Base-by-base conservation (phyloP, 176 grass and related monocot genomes). In the Carex scoparia region DNA sequence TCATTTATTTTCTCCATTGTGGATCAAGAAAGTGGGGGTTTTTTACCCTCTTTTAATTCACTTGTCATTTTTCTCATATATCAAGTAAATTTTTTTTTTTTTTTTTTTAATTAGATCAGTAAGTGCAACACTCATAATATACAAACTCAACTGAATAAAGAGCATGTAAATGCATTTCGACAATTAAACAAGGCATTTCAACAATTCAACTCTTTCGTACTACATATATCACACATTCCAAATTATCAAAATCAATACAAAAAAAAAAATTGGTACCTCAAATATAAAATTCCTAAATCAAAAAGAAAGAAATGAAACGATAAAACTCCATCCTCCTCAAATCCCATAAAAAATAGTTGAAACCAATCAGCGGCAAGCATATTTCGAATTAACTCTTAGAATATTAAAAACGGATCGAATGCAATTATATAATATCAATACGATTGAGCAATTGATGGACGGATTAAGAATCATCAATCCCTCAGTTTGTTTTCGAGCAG, bases 401-500 rank as follows among this genome's bases (percentile, higher is more conserved):
- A 23, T 23, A 23, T 23, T 23, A 23, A 23, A 23, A 23, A 23
- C 23, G 23, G 23, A 2, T 35, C 35, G 16, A 71, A n/a, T 71
- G 37, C 33, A 15, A 38, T 69, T 23, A 23, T 23, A 23, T 23
- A 23, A 23, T 23, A 18, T 40, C 35, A 4, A 40, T 1, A 69
- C 10, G 23, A 66, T 23, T 23, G 23, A 23, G 28, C 64, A 66
- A 66, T 4, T 10, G 13, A 8, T 4, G 28, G 13, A 8, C 35
- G 0, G 35, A 70, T 38, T 16, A 8, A 42, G 15, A 72, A 63
- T 56, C 23, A 75, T 7, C 4, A 0, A 23, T 23, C 23, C 23
- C 8, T 86, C 57, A 86, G 51, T 86, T 86, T 38, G 62, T 56
- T 19, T 7, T 32, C 31, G 27, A 66, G 78, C 88, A 89, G 3